Conservation (phyloP, 768 basidiomycete species). For the Naganishia randhawae region DNA sequence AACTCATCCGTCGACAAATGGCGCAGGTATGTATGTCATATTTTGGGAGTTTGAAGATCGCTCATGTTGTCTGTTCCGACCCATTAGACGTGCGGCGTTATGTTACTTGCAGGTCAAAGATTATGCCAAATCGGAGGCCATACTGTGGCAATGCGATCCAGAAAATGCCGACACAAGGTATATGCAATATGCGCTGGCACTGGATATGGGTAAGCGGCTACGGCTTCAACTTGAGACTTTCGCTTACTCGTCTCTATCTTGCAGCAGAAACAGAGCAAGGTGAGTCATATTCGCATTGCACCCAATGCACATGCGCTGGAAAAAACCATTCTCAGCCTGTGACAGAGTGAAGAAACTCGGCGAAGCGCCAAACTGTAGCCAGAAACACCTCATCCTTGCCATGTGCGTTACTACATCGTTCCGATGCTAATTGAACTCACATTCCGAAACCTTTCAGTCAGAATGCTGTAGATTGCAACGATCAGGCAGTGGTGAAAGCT, state of each 20-base stretch:
- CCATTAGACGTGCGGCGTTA: neutral
- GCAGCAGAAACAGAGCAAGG: neutral
- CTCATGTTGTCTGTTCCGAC: neutral
- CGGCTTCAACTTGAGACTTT: neutral
- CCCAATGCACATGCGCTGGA: neutral
- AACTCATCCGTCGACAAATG: neutral
- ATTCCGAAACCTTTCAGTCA: neutral
- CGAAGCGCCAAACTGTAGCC: neutral
- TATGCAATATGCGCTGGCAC: neutral
- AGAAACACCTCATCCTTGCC: constrained; percentile 5
- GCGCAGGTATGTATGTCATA: constrained; percentile 2
- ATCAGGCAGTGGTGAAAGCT: neutral
- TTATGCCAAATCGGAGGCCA: constrained; percentile 13
- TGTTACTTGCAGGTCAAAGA: constrained; percentile 12
- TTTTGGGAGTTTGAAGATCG: neutral
- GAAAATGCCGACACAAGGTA: constrained; percentile 10
- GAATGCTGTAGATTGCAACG: neutral
- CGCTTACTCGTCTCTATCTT: neutral
- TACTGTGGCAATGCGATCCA: constrained; percentile 6
- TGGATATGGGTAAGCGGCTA: constrained; percentile 2
- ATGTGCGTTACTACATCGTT: neutral
- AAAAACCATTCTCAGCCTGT: neutral
- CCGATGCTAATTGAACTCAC: neutral
- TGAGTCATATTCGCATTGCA: neutral
- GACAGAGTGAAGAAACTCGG: neutral